Evolutionary conservation across 75 land plant species (phyloP).

Genomic region (Pinus albicaulis): DNA sequence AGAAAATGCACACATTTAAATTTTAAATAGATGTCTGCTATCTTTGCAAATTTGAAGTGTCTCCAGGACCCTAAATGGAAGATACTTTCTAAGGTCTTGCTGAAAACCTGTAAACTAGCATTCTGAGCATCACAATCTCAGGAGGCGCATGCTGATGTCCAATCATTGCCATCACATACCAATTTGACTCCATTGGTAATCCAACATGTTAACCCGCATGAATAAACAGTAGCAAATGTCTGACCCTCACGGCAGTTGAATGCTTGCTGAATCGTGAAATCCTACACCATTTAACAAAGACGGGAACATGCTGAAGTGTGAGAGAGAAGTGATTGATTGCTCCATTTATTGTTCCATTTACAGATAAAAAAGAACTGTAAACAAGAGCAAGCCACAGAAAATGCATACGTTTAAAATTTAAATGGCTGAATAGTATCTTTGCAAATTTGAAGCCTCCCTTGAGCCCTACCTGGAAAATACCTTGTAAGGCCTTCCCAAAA

Average conservation of each 20-base stretch:
- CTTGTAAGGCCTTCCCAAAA: not conserved
- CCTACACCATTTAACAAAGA: not conserved
- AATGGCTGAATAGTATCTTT: not conserved
- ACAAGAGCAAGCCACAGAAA: not conserved
- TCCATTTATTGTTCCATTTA: too few species aligned
- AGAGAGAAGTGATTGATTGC: not conserved
- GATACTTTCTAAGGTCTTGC: not conserved
- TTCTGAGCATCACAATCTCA: not conserved
- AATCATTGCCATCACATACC: too few species aligned
- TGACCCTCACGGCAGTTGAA: not conserved
- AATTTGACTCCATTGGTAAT: not conserved
- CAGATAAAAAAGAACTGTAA: not conserved
- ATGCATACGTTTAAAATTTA: not conserved
- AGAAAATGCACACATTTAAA: not conserved
- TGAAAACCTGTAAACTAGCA: not conserved
- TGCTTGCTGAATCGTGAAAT: not conserved
- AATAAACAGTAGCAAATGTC: too few species aligned
- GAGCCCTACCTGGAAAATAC: not conserved
- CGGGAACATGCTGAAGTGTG: not conserved
- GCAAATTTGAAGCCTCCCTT: not conserved
- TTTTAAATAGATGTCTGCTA: not conserved
- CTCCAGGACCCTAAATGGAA: not conserved
- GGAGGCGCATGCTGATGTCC: too few species aligned
- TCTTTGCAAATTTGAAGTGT: not conserved
- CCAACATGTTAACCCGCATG: not conserved